Evolutionary conservation across 371 early-diverging fungal genomes (phyloP).

Genomic region (Thermomucor indicae-seudaticae): DNA sequence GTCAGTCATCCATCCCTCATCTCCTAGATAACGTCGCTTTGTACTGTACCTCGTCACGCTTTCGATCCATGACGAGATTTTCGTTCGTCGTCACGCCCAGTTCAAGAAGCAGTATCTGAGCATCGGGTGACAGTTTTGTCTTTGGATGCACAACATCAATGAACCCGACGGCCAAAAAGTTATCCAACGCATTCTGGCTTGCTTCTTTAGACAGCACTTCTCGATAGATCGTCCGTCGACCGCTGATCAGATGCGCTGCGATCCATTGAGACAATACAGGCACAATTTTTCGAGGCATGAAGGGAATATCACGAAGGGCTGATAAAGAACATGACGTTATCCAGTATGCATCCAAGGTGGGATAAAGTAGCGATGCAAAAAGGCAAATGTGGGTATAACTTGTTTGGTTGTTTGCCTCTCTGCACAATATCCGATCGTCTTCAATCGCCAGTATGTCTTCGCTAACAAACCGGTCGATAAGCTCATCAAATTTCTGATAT

Average conservation of each 20-base stretch:
- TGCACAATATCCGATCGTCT: slow-evolving; percentile 16
- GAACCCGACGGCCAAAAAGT: slow-evolving; percentile 41
- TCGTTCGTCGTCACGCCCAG: slow-evolving; percentile 44
- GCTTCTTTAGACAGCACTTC: slow-evolving; percentile 48
- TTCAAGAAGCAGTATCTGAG: slow-evolving; percentile 40
- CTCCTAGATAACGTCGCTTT: neutral
- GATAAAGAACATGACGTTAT: slow-evolving; percentile 49
- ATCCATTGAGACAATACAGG: slow-evolving; percentile 50
- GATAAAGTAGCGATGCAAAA: slow-evolving; percentile 45
- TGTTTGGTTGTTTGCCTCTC: slow-evolving; percentile 18
- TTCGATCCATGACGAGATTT: slow-evolving; percentile 40
- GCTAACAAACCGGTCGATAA: slow-evolving; percentile 27
- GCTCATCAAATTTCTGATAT: slow-evolving; percentile 38
- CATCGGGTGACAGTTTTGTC: slow-evolving; percentile 42
- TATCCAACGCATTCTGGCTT: slow-evolving; percentile 44
- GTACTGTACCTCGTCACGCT: slow-evolving; percentile 9
- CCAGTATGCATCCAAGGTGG: slow-evolving; percentile 49
- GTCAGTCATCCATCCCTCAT: neutral
- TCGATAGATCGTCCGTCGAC: slow-evolving; percentile 43
- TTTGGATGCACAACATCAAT: slow-evolving; percentile 45
- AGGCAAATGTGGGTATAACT: slow-evolving; percentile 35
- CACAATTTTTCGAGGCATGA: slow-evolving; percentile 46
- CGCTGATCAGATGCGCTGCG: slow-evolving; percentile 47
- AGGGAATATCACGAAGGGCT: slow-evolving; percentile 43
- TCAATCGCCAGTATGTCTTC: slow-evolving; percentile 14